Percentiles rank a stretch among this genome's conserved stretches.
These are phyloP conservation scores for Aureobasidium uvarum DNA, from an alignment of 2,329 filamentous ascomycete species.

Conservation along the genomic window DNA sequence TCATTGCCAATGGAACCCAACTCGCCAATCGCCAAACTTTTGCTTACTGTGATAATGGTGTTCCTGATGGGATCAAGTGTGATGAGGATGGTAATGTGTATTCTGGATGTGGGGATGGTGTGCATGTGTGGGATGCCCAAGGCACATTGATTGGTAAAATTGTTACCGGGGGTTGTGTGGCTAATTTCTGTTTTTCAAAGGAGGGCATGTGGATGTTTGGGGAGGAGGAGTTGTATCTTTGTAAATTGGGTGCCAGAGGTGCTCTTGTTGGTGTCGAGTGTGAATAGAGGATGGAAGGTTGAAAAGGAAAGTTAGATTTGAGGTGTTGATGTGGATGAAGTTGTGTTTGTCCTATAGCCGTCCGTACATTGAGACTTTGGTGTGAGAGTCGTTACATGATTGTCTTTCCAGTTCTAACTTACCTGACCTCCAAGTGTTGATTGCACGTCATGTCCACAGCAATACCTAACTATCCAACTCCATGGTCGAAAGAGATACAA, in stretches of 20 bases:
- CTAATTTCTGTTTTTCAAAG: slow-evolving; percentile 38
- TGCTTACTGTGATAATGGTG: slow-evolving; percentile 52
- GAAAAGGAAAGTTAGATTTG: not conserved
- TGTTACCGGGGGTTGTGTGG: slow-evolving; percentile 45
- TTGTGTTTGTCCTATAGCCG: not conserved
- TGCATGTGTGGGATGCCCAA: slow-evolving; percentile 54
- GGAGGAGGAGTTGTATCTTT: slow-evolving; percentile 31
- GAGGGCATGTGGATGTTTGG: slow-evolving; percentile 33
- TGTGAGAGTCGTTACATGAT: not conserved
- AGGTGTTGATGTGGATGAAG: not conserved
- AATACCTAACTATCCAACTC: too few relatives aligned
- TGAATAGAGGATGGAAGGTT: slow-evolving; percentile 2
- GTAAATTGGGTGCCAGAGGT: slow-evolving; percentile 28
- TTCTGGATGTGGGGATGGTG: slow-evolving; percentile 54
- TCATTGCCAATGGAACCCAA: slow-evolving; percentile 35
- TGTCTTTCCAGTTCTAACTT: not conserved
- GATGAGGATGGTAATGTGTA: slow-evolving; percentile 58
- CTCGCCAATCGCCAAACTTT: slow-evolving; percentile 46
- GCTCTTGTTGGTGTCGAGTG: slow-evolving; percentile 29
- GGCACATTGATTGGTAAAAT: slow-evolving; percentile 59
- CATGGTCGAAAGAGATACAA: not conserved
- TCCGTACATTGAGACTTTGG: not conserved
- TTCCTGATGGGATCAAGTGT: slow-evolving; percentile 60
- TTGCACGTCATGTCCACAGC: not conserved
- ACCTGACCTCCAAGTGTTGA: too few relatives aligned